Base-by-base conservation (phyloP, 2,329 filamentous ascomycete species). In the Didymella glomerata region DNA sequence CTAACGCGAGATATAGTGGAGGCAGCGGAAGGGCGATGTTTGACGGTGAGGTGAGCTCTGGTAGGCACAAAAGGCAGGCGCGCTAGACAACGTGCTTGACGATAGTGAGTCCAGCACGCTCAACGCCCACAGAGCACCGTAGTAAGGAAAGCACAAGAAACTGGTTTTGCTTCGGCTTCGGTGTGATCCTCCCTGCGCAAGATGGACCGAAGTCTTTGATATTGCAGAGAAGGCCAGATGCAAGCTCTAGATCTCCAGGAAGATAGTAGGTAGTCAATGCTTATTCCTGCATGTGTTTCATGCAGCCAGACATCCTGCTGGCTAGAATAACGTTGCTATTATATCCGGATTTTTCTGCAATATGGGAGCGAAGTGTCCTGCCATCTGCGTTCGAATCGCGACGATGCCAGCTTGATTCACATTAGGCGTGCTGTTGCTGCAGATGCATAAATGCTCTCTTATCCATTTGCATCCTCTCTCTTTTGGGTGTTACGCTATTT, bases 41-140 rank as follows among this genome's bases (percentile, higher is more conserved):
- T 28, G 38, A 40, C 34, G 49, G 60, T 54, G 54, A 48, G 61
- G 50, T 47, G 55, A 51, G 30, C 54, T 52, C 32, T 56, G 36
- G 27, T 38, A 42, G 53, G 48, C 48, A 60, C 47, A 45, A 32
- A 18, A 36, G 46, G 48, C 44, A 61, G 48, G 28, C 20, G 53
- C 63, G 61, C 63, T 61, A 64, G 51, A 40, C 52, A 48, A 27
- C 28, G 27, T 44, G 14, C 5, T n/a, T 36, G 36, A 20, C 7
- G 8, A 40, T 7, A 20, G 30, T 47, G 54, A 41, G 38, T 13
- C 38, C 18, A 41, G 22, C 13, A 30, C 14, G 18, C 8, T 24
- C 47, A 48, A 16, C 22, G 32, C 34, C 24, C n/a, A 22, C 20
- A 14, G 13, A 11, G 9, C 20, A 13, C 13, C 2, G 41, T 27